A percentile compares a stretch with the other conserved stretches of the same genome.
These are phyloP conservation scores for Gloeophyllum trabeum DNA, from an alignment of 768 basidiomycete species.

Conservation along the genomic window DNA sequence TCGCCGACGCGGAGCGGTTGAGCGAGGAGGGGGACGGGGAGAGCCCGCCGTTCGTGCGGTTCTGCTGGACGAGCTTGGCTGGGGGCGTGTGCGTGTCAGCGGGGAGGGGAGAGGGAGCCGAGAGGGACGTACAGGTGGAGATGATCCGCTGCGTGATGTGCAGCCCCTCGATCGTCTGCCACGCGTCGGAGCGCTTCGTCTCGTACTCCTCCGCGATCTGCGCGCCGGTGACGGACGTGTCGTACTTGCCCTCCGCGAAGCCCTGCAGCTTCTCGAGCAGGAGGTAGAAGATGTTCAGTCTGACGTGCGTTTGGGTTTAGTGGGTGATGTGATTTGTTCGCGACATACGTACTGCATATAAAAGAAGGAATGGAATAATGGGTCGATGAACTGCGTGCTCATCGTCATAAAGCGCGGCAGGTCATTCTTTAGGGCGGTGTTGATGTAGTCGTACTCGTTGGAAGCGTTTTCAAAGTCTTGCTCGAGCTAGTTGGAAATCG, in stretches of 20 bases:
- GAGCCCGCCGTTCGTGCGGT: constrained; percentile 21
- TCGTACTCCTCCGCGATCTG: constrained; percentile 75
- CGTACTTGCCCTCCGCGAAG: constrained; percentile 74
- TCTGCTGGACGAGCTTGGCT: constrained; percentile 63
- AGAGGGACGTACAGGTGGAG: constrained; percentile 60
- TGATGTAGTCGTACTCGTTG: constrained; percentile 90
- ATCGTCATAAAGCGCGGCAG: constrained; percentile 88
- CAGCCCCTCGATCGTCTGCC: constrained; percentile 67
- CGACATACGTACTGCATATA: constrained; percentile 85
- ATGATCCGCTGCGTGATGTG: constrained; percentile 75
- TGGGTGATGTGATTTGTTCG: neutral
- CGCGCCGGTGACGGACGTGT: constrained; percentile 47
- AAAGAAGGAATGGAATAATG: constrained; percentile 97
- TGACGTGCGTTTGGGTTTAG: constrained; percentile 16
- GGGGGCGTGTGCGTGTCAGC: constrained; percentile 1
- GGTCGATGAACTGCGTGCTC: constrained; percentile 85
- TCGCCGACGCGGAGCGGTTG: constrained; percentile 12
- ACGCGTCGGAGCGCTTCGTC: constrained; percentile 73
- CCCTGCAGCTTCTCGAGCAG: constrained; percentile 89
- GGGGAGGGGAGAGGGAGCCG: neutral
- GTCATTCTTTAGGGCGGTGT: constrained; percentile 81
- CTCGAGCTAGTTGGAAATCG: constrained; percentile 47
- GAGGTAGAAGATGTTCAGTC: constrained; percentile 89
- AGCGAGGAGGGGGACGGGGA: constrained; percentile 3
- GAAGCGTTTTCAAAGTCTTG: constrained; percentile 93